Conservation (phyloP, 352 stramenopile species). For the Phytophthora hybrid region DNA sequence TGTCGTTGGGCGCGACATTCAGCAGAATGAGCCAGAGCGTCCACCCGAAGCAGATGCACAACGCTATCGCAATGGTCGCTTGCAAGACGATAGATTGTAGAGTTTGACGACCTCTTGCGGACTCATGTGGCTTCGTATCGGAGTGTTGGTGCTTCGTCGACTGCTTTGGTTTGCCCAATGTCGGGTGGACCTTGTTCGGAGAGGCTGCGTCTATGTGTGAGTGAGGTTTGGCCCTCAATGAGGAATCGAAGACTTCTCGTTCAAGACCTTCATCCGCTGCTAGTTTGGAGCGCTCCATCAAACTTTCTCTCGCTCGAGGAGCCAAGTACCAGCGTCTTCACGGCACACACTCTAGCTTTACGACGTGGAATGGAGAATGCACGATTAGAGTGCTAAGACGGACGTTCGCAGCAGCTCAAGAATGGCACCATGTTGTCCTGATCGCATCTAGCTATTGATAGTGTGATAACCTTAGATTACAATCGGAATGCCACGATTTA, state of each 20-base stretch:
- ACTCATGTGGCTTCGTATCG: background rate
- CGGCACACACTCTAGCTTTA: no score
- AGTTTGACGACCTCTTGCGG: no score
- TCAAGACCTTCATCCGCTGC: background rate
- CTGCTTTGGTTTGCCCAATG: background rate
- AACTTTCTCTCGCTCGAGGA: background rate
- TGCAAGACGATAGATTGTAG: background rate
- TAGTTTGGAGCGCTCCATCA: background rate
- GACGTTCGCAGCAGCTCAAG: no score
- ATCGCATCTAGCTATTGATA: no score
- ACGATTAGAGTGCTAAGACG: no score
- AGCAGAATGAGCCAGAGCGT: conserved; percentile 34
- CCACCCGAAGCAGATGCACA: conserved; percentile 22
- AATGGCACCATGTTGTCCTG: no score
- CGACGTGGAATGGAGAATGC: no score
- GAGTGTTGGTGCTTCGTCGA: background rate
- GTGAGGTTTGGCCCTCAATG: background rate
- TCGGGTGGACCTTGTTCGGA: background rate
- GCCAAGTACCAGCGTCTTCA: no score
- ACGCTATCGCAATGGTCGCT: conserved; percentile 3
- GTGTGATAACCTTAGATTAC: no score
- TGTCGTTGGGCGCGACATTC: conserved; percentile 29
- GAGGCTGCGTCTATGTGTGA: no score
- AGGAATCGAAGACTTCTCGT: background rate
- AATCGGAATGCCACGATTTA: no score